Evolutionary conservation across 176 grass and related monocot species (phyloP), one percentile per base, ranked within the genome.

Genomic region (Cocos nucifera): DNA sequence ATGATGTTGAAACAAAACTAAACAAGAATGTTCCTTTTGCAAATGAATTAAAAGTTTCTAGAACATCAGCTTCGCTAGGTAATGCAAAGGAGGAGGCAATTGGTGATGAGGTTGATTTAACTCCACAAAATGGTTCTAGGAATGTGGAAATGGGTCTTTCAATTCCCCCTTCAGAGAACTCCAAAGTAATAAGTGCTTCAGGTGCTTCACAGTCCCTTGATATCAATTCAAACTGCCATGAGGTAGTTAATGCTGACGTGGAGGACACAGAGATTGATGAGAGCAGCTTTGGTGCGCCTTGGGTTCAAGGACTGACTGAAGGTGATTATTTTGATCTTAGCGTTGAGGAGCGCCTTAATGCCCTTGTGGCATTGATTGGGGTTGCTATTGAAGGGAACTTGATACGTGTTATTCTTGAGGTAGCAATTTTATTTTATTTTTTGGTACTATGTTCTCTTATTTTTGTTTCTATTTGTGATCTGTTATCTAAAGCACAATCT

Each of bases 281-380:
- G 65, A 92, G 76, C 71, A 83, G 82, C 69, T 79, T 77, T 70
- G 93, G 81, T 24, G 87, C 83, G 53, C 69, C 87, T 17, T 98
- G 93, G 93, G 84, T 98, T 51, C 87, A 83, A 55, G 87, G 87
- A 54, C 57, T 98, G 80, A 56, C 87, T 12, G 93, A 92, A 74
- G 84, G 81, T 73, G 93, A 98, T 65, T 98, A 92, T 59, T 92
- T 70, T 50, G 81, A 98, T 75, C 75, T 98, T 54, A 88, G 83
- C 51, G 87, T 98, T n/a, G 81, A 98, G 19, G 93, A 98, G 70
- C 83, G 87, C 18, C 76, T 98, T 49, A 83, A 65, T 64, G 93
- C 93, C 15, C 73, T 98, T 58, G 84, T 98, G 65, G 76, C 93
- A 52, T 53, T 98, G 54, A 78, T 91, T 62, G 79, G 87, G 48